Conservation (phyloP, 2,329 filamentous ascomycete species). For the Fusarium nisikadoi region DNA sequence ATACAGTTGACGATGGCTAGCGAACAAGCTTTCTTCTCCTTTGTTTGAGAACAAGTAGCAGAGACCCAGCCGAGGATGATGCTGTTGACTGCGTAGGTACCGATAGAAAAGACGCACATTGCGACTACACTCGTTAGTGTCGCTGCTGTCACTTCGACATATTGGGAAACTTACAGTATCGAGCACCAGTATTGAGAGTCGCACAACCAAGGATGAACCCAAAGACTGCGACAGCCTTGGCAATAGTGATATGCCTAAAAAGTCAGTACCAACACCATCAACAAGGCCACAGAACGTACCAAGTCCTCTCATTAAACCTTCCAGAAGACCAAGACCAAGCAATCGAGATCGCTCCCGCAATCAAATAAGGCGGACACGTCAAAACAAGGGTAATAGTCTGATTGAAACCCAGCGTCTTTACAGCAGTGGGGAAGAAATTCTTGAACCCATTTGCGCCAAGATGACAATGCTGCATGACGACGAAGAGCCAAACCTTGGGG, state of each 20-base stretch:
- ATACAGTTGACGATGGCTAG: constrained; percentile 39
- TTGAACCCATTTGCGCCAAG: constrained; percentile 60
- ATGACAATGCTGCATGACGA: constrained; percentile 62
- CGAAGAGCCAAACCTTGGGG: constrained; percentile 59
- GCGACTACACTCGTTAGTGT: background rate
- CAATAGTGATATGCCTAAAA: constrained; percentile 53
- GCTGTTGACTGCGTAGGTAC: constrained; percentile 55
- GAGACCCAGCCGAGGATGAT: constrained; percentile 57
- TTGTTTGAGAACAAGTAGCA: constrained; percentile 55
- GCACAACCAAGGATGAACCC: constrained; percentile 40
- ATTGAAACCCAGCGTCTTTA: constrained; percentile 41
- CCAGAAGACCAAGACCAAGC: constrained; percentile 53
- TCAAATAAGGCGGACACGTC: constrained; percentile 55
- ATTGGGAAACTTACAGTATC: constrained; percentile 21
- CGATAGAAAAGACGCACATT: constrained; percentile 52
- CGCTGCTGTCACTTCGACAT: no score
- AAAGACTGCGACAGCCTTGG: constrained; percentile 53
- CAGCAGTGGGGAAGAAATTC: constrained; percentile 43
- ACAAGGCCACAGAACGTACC: constrained; percentile 13
- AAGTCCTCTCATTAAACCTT: constrained; percentile 57
- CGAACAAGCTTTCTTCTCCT: constrained; percentile 54
- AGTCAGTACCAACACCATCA: background rate
- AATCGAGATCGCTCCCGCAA: constrained; percentile 45
- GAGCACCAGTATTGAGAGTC: constrained; percentile 36
- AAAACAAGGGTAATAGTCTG: constrained; percentile 43